Evolutionary conservation across 306 rosid species (phyloP).

Genomic region (Fagus crenata): DNA sequence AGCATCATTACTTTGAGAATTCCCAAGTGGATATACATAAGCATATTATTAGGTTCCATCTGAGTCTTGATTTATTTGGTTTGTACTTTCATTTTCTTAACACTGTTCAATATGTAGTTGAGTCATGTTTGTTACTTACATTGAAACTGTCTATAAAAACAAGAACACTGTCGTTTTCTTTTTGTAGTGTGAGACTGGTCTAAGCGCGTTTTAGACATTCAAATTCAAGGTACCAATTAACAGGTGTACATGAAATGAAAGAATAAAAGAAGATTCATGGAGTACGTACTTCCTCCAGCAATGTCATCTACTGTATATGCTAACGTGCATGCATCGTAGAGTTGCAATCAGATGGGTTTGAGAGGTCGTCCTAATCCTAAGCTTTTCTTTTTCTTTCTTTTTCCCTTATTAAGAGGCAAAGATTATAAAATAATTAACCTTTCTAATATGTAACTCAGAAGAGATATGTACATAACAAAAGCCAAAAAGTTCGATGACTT

Average conservation of each 20-base stretch:
- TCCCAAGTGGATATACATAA: constrained; percentile 1
- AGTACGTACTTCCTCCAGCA: constrained; percentile 10
- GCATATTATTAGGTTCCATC: constrained; percentile 1
- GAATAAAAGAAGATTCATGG: constrained; percentile 36
- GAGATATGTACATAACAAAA: too few relatives aligned
- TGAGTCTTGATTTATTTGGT: background rate
- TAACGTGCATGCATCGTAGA: constrained; percentile 27
- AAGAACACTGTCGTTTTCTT: constrained; percentile 64
- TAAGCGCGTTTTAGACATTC: constrained; percentile 23
- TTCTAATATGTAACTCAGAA: too few relatives aligned
- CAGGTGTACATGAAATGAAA: constrained; percentile 39
- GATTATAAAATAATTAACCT: background rate
- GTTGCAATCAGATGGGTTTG: constrained; percentile 17
- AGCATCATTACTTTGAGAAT: constrained; percentile 45
- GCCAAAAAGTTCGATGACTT: background rate
- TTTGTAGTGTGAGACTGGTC: constrained; percentile 31
- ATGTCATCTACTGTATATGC: constrained; percentile 39
- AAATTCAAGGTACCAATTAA: constrained; percentile 39
- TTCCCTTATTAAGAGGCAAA: background rate
- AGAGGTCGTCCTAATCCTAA: background rate
- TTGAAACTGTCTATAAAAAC: constrained; percentile 58
- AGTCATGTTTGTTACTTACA: constrained; percentile 33
- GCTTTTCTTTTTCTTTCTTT: background rate
- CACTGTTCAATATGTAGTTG: constrained; percentile 26
- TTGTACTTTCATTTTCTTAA: constrained; percentile 39